Conservation (phyloP, 1,284 basidiomycete species). For the Porodaedalea pini region DNA sequence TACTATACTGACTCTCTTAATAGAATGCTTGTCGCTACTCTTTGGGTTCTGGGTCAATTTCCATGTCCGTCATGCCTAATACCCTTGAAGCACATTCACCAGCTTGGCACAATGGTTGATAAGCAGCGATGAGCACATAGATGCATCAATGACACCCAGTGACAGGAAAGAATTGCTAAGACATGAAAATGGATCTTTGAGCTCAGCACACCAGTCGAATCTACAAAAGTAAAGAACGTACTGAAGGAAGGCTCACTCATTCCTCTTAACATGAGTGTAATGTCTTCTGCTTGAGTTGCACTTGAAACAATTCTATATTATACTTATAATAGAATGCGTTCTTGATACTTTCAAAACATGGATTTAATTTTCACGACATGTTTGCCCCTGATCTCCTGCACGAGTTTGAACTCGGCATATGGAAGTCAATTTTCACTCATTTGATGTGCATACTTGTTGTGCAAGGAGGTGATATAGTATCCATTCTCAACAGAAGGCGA, state of each 20-base stretch:
- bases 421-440: conserved; percentile 29
- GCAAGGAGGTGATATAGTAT: neutral
- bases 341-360: conserved; percentile 21
- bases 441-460: conserved; percentile 26
- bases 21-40: conserved; percentile 31
- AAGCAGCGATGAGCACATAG: neutral
- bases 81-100: conserved; percentile 22
- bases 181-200: conserved; percentile 23
- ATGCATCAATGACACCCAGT: neutral
- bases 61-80: conserved; percentile 31
- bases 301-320: conserved; percentile 12
- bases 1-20: neutral
- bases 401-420: conserved; percentile 29
- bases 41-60: conserved; percentile 27
- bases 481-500: neutral
- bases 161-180: conserved; percentile 15
- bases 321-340: conserved; percentile 26
- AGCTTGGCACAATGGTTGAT: conserved; percentile 27
- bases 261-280: conserved; percentile 21
- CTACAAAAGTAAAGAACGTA: conserved; percentile 12
- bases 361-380: conserved; percentile 23
- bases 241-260: conserved; percentile 18
- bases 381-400: conserved; percentile 29
- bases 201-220: conserved; percentile 16
- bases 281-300: conserved; percentile 11